Percentiles rank a stretch among this genome's conserved stretches.
phyloP scores from a whole-genome alignment of 495 filamentous ascomycete genomes.

The Aspergillus nidulans region DNA sequence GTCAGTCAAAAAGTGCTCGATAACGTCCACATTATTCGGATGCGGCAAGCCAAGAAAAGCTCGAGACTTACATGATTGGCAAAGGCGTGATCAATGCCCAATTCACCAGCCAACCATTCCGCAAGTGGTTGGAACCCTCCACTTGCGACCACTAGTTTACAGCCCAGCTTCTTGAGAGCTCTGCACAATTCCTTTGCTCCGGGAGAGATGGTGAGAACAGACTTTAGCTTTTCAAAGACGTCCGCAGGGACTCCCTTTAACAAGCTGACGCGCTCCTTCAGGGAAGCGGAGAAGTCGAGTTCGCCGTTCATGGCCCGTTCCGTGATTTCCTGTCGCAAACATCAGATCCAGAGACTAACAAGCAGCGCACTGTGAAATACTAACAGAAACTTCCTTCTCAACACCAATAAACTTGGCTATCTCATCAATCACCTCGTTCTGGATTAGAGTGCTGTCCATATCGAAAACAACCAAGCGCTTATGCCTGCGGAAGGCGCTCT shows the following conservation, averaged over 20 bases:
- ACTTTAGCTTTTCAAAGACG: conserved; percentile 74
- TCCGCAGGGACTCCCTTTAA: conserved; percentile 72
- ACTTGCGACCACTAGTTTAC: conserved; percentile 82
- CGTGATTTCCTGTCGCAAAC: conserved; percentile 62
- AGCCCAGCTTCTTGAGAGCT: conserved; percentile 68
- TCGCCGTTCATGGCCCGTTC: conserved; percentile 93
- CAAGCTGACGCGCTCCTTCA: conserved; percentile 72
- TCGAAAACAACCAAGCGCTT: conserved; percentile 88
- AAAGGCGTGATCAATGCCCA: conserved; percentile 80
- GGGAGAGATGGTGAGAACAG: conserved; percentile 70
- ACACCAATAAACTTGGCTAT: conserved; percentile 78
- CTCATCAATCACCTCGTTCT: conserved; percentile 95
- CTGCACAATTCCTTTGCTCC: conserved; percentile 71
- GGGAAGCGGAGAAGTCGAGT: conserved; percentile 81
- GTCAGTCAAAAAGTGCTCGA: not conserved
- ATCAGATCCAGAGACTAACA: conserved; percentile 17
- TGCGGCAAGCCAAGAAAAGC: not conserved
- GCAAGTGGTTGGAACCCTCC: conserved; percentile 90
- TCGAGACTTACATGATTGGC: conserved; percentile 65
- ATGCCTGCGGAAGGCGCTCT: conserved; percentile 67
- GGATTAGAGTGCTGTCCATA: conserved; percentile 95
- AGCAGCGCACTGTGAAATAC: conserved; percentile 26
- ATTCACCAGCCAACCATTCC: conserved; percentile 70
- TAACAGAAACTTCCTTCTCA: conserved; percentile 58
- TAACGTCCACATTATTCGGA: not conserved